phyloP scores from a whole-genome alignment of 345 rosid genomes.

The Zanthoxylum bungeanum region DNA sequence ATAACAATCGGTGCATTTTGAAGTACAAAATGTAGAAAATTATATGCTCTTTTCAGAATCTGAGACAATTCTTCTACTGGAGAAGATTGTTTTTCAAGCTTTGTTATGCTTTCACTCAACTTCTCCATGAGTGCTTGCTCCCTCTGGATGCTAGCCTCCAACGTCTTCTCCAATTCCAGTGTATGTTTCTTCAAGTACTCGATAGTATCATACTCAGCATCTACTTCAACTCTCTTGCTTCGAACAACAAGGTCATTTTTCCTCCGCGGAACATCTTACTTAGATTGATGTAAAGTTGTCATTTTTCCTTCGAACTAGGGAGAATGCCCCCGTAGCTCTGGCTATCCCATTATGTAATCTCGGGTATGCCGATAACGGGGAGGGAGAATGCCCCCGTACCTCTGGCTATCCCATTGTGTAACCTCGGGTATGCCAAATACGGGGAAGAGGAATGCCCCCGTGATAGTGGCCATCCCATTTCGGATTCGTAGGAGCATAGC shows the following conservation, averaged over 20 bases:
- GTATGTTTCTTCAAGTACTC: conserved; percentile 80
- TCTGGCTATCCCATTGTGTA: no score
- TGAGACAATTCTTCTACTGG: conserved; percentile 85
- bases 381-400: no score
- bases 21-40: conserved; percentile 88
- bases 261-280: conserved; percentile 51
- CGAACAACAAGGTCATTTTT: conserved; percentile 47
- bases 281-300: no score
- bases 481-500: no score
- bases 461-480: no score
- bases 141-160: conserved; percentile 71
- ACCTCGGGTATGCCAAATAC: no score
- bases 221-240: conserved; percentile 54
- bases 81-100: conserved; percentile 66
- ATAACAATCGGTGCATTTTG: conserved; percentile 92
- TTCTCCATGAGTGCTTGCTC: conserved; percentile 67
- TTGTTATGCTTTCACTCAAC: conserved; percentile 59
- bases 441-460: no score
- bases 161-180: conserved; percentile 51
- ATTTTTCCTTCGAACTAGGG: no score
- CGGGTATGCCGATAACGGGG: no score
- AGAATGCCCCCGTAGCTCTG: no score
- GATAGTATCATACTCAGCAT: conserved; percentile 67
- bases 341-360: no score
- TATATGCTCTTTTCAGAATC: conserved; percentile 84